A percentile compares a stretch with the other conserved stretches of the same genome.
Evolutionary conservation across 2,329 filamentous ascomycete genomes (phyloP).

Genomic region (Colletotrichum tropicale): DNA sequence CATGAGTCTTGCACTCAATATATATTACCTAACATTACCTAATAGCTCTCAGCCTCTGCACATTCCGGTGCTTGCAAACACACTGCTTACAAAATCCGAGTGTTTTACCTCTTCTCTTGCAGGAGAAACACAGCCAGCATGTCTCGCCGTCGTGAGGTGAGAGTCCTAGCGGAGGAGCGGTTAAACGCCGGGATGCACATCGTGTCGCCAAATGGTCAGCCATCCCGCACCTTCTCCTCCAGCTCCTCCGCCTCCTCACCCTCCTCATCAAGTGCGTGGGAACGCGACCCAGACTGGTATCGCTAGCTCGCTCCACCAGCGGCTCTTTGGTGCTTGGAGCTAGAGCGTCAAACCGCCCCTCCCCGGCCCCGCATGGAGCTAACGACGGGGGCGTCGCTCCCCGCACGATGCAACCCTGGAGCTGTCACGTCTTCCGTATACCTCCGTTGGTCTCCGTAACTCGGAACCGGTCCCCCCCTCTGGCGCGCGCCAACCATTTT

Average conservation of each 20-base stretch:
- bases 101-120: background rate
- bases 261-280: background rate
- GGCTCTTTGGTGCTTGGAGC: constrained; percentile 9
- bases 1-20: background rate
- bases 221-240: background rate
- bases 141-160: background rate
- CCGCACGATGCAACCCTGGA: constrained; percentile 16
- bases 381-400: constrained; percentile 6
- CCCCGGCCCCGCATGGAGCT: constrained; percentile 16
- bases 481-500: constrained; percentile 4
- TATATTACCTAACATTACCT: constrained; percentile 13
- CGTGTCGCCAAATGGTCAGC: background rate
- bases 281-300: background rate
- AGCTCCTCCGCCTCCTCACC: background rate
- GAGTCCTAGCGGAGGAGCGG: background rate
- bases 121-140: background rate
- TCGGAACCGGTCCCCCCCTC: background rate
- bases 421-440: constrained; percentile 13
- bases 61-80: background rate
- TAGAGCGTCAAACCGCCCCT: background rate
- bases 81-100: background rate
- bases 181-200: background rate
- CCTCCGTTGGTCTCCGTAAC: constrained; percentile 15
- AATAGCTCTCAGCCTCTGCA: background rate
- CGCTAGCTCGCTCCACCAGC: constrained; percentile 10